Evolutionary conservation across 2,329 filamentous ascomycete genomes (phyloP), one percentile per base, ranked within the genome.

Genomic region (Aspergillus puulaauensis): DNA sequence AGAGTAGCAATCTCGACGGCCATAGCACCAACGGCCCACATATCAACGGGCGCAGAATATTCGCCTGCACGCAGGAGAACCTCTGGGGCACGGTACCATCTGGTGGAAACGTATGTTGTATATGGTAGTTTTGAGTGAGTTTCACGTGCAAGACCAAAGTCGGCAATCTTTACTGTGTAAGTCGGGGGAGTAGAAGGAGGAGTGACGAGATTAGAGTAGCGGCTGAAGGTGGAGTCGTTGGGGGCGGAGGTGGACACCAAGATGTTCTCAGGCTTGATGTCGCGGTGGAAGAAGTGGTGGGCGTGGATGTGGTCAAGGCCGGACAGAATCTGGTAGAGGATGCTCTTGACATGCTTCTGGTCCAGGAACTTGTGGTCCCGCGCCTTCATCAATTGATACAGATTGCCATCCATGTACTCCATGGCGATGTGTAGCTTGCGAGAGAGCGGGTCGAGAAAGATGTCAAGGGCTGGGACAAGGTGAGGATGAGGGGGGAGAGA

Each of bases 331-430:
- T 99, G 95, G 77, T 90, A 97, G 39, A 99, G 82, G 62, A 99
- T 96, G 79, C 93, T 98, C 83, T 99, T 98, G 60, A 99, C 95
- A 68, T 91, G 96, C 60, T 84, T 86, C 54, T 90, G 90, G 70
- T 99, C 95, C 27, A 99, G 83, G 62, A 83, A 89, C 77, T 98
- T 98, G 81, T 97, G 93, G 66, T 99, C 95, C 59, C 95, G 87
- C 52, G 95, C 89, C 80, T 99, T 99, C 95, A 99, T 99, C 62
- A 99, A 79, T 76, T 99, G 95, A 76, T 99, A 99, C 1, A 99
- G 83, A 75, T 99, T 99, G 51, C 95, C 95, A 74, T 99, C 95
- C 95, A 99, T 99, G 77, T 96, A 97, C 79, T 99, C 95, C 95
- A 99, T 99, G 71, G 86, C 88, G 66, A 99, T 99, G 77, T 99